These are phyloP conservation scores for Schizophyllum amplum DNA, from an alignment of 1,284 basidiomycete genomes.

Conservation along the genomic window DNA sequence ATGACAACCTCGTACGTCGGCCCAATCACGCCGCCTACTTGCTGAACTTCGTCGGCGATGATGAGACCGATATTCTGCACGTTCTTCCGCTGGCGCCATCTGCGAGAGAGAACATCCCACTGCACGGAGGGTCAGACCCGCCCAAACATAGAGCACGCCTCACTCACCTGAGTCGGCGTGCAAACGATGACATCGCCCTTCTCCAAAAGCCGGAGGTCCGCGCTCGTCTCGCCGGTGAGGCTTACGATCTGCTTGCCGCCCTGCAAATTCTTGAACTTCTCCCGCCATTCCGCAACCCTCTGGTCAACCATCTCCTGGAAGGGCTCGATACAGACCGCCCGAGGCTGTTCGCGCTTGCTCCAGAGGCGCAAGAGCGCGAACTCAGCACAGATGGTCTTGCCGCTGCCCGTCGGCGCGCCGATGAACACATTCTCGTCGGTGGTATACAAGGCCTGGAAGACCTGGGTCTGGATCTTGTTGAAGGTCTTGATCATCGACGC, in stretches of 20 bases:
- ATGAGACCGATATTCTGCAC: slow-evolving; percentile 90
- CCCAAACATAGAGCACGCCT: neutral
- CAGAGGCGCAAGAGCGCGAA: slow-evolving; percentile 90
- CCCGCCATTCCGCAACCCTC: slow-evolving; percentile 82
- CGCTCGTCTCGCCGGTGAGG: slow-evolving; percentile 91
- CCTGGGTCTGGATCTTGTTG: slow-evolving; percentile 99
- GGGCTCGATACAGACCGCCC: slow-evolving; percentile 96
- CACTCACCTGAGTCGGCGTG: slow-evolving; percentile 68
- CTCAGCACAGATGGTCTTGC: slow-evolving; percentile 97
- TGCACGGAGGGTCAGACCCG: slow-evolving; percentile 27
- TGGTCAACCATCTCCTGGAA: slow-evolving; percentile 96
- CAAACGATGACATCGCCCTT: slow-evolving; percentile 91
- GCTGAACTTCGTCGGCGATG: slow-evolving; percentile 93
- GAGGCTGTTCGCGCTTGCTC: slow-evolving; percentile 74
- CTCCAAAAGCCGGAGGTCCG: slow-evolving; percentile 86
- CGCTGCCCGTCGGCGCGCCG: slow-evolving; percentile 92
- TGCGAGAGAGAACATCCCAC: slow-evolving; percentile 95
- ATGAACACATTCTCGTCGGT: slow-evolving; percentile 96
- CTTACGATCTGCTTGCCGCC: slow-evolving; percentile 91
- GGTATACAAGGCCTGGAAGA: slow-evolving; percentile 96
- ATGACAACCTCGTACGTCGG: slow-evolving; percentile 96
- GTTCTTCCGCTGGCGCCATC: slow-evolving; percentile 97
- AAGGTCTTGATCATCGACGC: slow-evolving; percentile 71
- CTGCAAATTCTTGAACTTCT: slow-evolving; percentile 76
- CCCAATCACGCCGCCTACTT: slow-evolving; percentile 88